These are phyloP conservation scores for Aegilops umbellulata DNA, from an alignment of 176 grass and related monocot species.

Conservation along the genomic window DNA sequence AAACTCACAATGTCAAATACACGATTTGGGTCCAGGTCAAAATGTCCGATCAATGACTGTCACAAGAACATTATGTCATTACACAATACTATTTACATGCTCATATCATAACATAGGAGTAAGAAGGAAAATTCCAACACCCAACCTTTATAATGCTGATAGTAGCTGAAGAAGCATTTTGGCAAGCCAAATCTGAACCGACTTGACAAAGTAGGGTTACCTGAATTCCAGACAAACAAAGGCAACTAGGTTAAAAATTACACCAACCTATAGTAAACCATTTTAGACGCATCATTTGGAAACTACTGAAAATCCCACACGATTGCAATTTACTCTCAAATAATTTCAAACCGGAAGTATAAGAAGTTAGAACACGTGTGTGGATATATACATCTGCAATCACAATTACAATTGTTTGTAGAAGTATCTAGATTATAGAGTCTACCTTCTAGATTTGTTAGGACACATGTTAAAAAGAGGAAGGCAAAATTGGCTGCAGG, in stretches of 20 bases:
- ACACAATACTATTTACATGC: neutral
- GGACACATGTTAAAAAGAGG: neutral
- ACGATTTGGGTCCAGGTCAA: slow-evolving; percentile 97
- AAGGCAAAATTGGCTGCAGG: neutral
- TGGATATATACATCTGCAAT: neutral
- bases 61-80: slow-evolving; percentile 26
- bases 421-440: neutral
- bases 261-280: slow-evolving; percentile 15
- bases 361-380: neutral
- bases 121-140: slow-evolving; percentile 14
- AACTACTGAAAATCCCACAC: slow-evolving; percentile 6
- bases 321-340: neutral
- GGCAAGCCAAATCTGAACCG: slow-evolving; percentile 60
- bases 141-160: slow-evolving; percentile 96
- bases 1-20: slow-evolving; percentile 99
- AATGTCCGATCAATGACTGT: slow-evolving; percentile 99
- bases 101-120: slow-evolving; percentile 12
- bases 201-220: slow-evolving; percentile 95
- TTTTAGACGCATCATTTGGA: slow-evolving; percentile 10
- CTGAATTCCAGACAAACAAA: slow-evolving; percentile 48
- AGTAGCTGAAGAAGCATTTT: slow-evolving; percentile 65
- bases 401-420: neutral
- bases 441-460: neutral
- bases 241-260: slow-evolving; percentile 11
- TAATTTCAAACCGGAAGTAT: slow-evolving; percentile 13